Percentiles rank a stretch among this genome's conserved stretches.
These are phyloP conservation scores for Neospora caninum DNA, from an alignment of 169 alveolate genomes.

Conservation along the genomic window DNA sequence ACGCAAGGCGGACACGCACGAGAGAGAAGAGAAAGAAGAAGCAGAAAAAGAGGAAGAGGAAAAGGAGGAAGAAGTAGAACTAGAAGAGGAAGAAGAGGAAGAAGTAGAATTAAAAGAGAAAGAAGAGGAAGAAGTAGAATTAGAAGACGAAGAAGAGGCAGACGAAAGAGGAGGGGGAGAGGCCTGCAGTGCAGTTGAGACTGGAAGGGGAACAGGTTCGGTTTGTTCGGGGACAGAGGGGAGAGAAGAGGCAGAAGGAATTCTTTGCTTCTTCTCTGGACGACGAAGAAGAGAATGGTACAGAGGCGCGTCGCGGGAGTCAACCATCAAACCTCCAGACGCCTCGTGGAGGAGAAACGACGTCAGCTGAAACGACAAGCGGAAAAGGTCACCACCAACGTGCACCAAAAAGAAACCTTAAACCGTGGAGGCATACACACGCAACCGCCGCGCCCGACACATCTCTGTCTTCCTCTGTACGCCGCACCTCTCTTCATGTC, in stretches of 20 bases:
- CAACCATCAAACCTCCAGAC: neutral
- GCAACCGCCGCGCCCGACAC: too few species aligned
- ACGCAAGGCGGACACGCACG: neutral
- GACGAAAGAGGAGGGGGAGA: neutral
- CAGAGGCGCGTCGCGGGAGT: slow-evolving; percentile 1
- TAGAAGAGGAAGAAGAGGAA: neutral
- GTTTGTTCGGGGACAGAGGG: neutral
- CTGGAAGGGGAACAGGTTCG: too few species aligned
- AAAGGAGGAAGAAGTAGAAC: neutral
- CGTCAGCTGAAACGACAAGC: neutral
- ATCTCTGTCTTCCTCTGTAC: too few species aligned
- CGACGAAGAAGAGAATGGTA: neutral
- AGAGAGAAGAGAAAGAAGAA: neutral
- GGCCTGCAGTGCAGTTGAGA: too few species aligned
- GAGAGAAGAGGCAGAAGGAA: neutral
- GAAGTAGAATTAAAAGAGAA: neutral
- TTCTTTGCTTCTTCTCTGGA: neutral
- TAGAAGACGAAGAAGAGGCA: neutral
- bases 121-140: neutral
- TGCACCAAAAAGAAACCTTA: neutral
- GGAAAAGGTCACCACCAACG: neutral
- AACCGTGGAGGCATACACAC: too few species aligned
- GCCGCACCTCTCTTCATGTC: too few species aligned
- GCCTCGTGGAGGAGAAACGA: neutral
- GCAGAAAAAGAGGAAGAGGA: neutral